Evolutionary conservation across 116 monocot species (phyloP).

Genomic region (Papilionanthe hybrid): DNA sequence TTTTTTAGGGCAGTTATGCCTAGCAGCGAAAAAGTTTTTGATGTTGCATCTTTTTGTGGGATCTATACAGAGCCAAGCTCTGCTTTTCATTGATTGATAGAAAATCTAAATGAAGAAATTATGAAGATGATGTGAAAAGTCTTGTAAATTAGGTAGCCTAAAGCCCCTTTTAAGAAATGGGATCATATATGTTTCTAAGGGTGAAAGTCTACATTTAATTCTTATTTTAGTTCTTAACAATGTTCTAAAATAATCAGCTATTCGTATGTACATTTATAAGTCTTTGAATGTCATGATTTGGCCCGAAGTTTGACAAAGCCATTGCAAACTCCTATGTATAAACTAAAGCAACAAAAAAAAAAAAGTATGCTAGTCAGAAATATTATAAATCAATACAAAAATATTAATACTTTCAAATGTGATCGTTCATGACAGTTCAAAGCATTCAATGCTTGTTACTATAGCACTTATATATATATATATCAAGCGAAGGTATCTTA

Average conservation of each 20-base stretch:
- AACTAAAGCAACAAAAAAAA: too few relatives aligned
- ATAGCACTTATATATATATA: too few relatives aligned
- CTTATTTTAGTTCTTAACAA: background rate
- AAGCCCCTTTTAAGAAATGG: too few relatives aligned
- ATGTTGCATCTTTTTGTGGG: background rate
- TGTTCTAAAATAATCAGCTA: background rate
- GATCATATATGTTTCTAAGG: background rate
- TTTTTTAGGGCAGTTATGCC: background rate
- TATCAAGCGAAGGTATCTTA: too few relatives aligned
- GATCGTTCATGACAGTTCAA: too few relatives aligned
- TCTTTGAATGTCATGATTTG: background rate
- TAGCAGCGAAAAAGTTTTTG: background rate
- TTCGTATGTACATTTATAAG: background rate
- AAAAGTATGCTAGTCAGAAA: too few relatives aligned
- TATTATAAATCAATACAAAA: too few relatives aligned
- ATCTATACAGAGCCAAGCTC: background rate
- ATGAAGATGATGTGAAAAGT: background rate
- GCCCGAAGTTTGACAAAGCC: too few relatives aligned
- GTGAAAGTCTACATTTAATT: background rate
- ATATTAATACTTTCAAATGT: too few relatives aligned
- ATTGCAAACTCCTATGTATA: too few relatives aligned
- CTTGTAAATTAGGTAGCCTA: background rate
- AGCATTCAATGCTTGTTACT: too few relatives aligned
- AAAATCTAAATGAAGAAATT: slow-evolving; percentile 2
- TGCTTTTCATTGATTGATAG: background rate